phyloP scores from a whole-genome alignment of 2,329 filamentous ascomycete genomes.

The Triangularia verruculosa region DNA sequence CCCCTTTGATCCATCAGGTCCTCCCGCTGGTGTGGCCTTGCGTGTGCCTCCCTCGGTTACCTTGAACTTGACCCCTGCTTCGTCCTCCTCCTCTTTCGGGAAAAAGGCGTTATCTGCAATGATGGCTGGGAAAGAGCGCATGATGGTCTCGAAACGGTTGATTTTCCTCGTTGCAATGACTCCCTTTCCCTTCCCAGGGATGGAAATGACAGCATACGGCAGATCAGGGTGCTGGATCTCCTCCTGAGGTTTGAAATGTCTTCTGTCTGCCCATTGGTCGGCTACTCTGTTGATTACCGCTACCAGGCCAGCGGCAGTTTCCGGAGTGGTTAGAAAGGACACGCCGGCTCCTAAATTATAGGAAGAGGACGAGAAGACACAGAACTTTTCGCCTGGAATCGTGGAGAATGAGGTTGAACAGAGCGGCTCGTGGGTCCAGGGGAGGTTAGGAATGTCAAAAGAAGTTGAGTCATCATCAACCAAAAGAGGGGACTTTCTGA shows the following conservation, averaged over 20 bases:
- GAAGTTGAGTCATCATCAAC: not conserved
- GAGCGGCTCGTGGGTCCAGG: slow-evolving; percentile 17
- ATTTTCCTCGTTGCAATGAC: slow-evolving; percentile 34
- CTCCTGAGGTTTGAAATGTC: not conserved
- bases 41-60: not conserved
- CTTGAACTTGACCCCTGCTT: not conserved
- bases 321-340: slow-evolving; percentile 23
- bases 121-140: slow-evolving; percentile 32
- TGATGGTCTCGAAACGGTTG: slow-evolving; percentile 31
- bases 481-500: not conserved
- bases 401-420: slow-evolving; percentile 12
- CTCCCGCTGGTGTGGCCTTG: not conserved
- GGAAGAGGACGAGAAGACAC: slow-evolving; percentile 24
- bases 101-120: slow-evolving; percentile 28
- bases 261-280: not conserved
- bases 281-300: slow-evolving; percentile 25
- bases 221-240: not conserved
- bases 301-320: slow-evolving; percentile 25
- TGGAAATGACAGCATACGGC: slow-evolving; percentile 30
- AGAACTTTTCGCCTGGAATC: slow-evolving; percentile 18
- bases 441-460: not conserved
- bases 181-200: slow-evolving; percentile 33
- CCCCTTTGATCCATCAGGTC: not conserved
- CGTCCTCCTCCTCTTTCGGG: slow-evolving; percentile 21
- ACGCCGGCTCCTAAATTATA: slow-evolving; percentile 24